These are phyloP conservation scores for Usnea hakonensis DNA, from an alignment of 495 filamentous ascomycete species.

Conservation along the genomic window DNA sequence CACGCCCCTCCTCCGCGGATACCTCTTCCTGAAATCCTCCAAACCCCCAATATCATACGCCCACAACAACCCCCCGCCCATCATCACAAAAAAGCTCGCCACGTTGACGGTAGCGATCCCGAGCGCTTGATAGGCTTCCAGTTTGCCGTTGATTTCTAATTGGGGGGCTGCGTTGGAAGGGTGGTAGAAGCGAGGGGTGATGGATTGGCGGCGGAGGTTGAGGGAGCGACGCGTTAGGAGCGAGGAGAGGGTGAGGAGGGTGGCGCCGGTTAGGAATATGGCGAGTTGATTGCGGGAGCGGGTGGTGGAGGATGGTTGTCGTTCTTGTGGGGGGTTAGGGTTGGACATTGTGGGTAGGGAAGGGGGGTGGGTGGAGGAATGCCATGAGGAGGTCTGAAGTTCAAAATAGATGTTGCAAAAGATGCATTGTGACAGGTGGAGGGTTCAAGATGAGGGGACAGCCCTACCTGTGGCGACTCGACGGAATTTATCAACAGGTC, in stretches of 20 bases:
- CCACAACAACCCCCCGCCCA: conserved; percentile 57
- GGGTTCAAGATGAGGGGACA: no score
- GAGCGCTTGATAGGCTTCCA: conserved; percentile 70
- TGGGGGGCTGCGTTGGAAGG: conserved; percentile 37
- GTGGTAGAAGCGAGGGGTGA: conserved; percentile 59
- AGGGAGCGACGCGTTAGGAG: conserved; percentile 64
- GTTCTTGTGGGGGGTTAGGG: neutral
- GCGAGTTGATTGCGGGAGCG: conserved; percentile 23
- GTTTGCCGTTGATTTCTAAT: conserved; percentile 40
- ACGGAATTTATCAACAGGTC: no score
- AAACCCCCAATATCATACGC: conserved; percentile 62
- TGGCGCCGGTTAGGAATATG: conserved; percentile 62
- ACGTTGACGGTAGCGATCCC: conserved; percentile 79
- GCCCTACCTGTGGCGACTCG: no score
- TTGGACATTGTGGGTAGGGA: conserved; percentile 9
- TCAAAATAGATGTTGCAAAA: no score
- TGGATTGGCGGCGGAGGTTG: conserved; percentile 41
- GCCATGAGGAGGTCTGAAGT: neutral
- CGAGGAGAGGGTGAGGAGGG: conserved; percentile 62
- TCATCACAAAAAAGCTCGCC: conserved; percentile 59
- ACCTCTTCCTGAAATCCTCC: conserved; percentile 55
- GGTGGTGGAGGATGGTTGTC: conserved; percentile 11
- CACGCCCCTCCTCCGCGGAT: conserved; percentile 43
- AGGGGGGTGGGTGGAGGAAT: neutral
- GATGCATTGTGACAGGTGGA: no score